Percentiles rank a stretch among this genome's conserved stretches.
Evolutionary conservation across 1,284 basidiomycete species (phyloP).

Genomic region (Erythrobasidium hasegawianum): DNA sequence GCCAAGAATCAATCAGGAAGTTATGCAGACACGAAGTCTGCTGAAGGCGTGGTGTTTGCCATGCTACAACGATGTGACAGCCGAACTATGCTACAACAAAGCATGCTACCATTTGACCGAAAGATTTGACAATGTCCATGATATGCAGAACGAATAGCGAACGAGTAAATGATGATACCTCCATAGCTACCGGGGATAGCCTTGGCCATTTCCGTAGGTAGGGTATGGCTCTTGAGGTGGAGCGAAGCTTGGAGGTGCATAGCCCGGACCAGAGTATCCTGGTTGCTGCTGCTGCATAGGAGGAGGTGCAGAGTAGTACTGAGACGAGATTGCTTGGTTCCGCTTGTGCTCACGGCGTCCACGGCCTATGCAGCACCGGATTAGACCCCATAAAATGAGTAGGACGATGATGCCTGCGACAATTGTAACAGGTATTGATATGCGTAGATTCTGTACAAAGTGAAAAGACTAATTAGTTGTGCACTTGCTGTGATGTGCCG

Average conservation of each 20-base stretch:
- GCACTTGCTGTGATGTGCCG: background rate
- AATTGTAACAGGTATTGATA: conserved; percentile 59
- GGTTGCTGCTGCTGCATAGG: conserved; percentile 6
- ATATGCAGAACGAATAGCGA: too few relatives aligned
- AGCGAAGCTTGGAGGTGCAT: conserved; percentile 10
- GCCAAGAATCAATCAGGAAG: too few relatives aligned
- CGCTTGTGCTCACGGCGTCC: conserved; percentile 12
- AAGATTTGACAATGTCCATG: too few relatives aligned
- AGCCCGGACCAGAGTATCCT: conserved; percentile 12
- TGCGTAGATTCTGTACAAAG: conserved; percentile 61
- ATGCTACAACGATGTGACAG: too few relatives aligned
- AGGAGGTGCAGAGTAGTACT: background rate
- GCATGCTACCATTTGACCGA: too few relatives aligned
- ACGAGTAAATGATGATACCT: background rate
- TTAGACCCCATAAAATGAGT: conserved; percentile 46
- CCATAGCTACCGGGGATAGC: background rate
- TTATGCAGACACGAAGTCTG: too few relatives aligned
- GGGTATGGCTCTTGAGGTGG: conserved; percentile 23
- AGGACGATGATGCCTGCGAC: conserved; percentile 61
- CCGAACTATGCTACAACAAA: too few relatives aligned
- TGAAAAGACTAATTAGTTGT: background rate
- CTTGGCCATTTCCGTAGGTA: conserved; percentile 9
- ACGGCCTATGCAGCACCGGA: conserved; percentile 42
- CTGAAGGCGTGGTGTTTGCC: too few relatives aligned
- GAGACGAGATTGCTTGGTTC: background rate